These are phyloP conservation scores for Actinomucor elegans DNA, from an alignment of 371 early-diverging fungal species.

Conservation along the genomic window DNA sequence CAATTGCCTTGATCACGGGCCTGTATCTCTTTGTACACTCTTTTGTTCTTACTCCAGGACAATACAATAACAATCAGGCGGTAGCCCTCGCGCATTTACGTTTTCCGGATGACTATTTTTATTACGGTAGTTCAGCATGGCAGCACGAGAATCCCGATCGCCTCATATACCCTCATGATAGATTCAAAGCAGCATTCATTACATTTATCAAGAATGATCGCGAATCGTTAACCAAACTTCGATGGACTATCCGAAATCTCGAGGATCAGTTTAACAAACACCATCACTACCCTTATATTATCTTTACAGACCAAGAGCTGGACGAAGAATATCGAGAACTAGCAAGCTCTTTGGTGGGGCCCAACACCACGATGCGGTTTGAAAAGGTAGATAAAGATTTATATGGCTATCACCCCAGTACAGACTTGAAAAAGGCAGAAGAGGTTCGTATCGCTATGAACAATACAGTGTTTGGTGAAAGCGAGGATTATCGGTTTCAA, in stretches of 20 bases:
- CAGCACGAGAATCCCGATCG: constrained; percentile 19
- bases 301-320: constrained; percentile 36
- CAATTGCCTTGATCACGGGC: background rate
- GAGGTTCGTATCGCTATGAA: constrained; percentile 28
- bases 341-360: constrained; percentile 16
- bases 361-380: constrained; percentile 23
- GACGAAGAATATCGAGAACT: constrained; percentile 38
- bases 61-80: background rate
- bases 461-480: constrained; percentile 40
- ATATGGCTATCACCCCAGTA: constrained; percentile 32
- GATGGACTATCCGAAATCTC: constrained; percentile 36
- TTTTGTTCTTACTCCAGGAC: background rate
- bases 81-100: background rate
- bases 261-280: constrained; percentile 40
- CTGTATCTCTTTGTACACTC: constrained; percentile 5
- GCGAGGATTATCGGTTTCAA: constrained; percentile 43
- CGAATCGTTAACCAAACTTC: constrained; percentile 28
- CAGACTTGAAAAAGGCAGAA: constrained; percentile 29
- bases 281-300: constrained; percentile 41
- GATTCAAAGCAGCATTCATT: constrained; percentile 41
- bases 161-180: constrained; percentile 28
- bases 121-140: constrained; percentile 14
- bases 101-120: constrained; percentile 9
- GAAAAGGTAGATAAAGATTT: constrained; percentile 24
- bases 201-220: constrained; percentile 40